Evolutionary conservation across 2,329 filamentous ascomycete species (phyloP).

Genomic region (Calonectria montana): DNA sequence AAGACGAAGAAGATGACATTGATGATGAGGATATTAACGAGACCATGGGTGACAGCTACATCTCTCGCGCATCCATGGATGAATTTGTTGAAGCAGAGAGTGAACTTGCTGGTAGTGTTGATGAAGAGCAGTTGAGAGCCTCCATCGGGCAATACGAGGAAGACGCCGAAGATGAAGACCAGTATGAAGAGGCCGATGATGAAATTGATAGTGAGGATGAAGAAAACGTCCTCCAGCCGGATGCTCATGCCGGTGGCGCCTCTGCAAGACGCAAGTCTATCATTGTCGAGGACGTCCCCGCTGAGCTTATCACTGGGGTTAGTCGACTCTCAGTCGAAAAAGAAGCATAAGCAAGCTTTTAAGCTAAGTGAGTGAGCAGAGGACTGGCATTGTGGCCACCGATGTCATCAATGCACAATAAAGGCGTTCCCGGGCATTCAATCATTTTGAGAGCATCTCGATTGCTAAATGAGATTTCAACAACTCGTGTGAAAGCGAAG

Average conservation of each 20-base stretch:
- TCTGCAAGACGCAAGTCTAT: conserved; percentile 30
- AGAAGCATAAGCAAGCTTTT: conserved; percentile 38
- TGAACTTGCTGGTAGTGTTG: conserved; percentile 55
- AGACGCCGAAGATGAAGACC: conserved; percentile 51
- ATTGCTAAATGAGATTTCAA: conserved; percentile 44
- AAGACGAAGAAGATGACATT: conserved; percentile 53
- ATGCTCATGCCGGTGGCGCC: conserved; percentile 27
- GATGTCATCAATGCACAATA: conserved; percentile 21
- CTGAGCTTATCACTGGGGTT: conserved; percentile 71
- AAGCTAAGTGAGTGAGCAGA: conserved; percentile 45
- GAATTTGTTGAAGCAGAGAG: conserved; percentile 58
- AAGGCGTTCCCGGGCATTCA: conserved; percentile 29
- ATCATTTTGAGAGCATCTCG: neutral
- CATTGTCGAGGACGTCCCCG: conserved; percentile 59
- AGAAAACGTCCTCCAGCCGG: conserved; percentile 25
- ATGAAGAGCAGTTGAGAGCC: conserved; percentile 56
- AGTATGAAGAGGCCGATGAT: conserved; percentile 54
- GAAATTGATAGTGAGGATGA: conserved; percentile 36
- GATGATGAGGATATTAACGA: conserved; percentile 55
- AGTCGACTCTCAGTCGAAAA: conserved; percentile 62
- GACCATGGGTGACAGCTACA: conserved; percentile 43
- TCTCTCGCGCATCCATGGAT: conserved; percentile 44
- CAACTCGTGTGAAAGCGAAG: conserved; percentile 18
- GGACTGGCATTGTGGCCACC: conserved; percentile 27
- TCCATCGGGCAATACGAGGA: conserved; percentile 55